A percentile compares a stretch with the other conserved stretches of the same genome.
Conservation (phyloP, 768 basidiomycete genomes). For the Chalciporus chontae region DNA sequence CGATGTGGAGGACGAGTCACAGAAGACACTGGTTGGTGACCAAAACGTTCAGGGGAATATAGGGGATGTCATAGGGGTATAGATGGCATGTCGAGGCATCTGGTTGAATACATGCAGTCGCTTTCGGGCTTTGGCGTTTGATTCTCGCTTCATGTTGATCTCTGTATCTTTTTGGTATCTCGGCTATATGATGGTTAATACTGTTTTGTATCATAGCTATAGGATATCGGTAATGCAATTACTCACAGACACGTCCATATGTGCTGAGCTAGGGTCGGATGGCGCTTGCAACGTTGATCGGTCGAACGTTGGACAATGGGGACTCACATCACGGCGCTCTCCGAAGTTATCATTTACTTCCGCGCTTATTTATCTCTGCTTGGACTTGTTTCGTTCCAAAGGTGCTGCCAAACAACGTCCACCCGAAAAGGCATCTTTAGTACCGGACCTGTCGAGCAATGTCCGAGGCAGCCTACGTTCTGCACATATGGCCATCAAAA, state of each 20-base stretch:
- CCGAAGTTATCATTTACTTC: background rate
- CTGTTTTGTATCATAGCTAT: conserved; percentile 11
- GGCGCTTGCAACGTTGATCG: background rate
- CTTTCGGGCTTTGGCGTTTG: background rate
- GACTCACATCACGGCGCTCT: no score
- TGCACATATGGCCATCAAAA: conserved; percentile 69
- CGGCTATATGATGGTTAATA: conserved; percentile 1
- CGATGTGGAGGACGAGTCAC: background rate
- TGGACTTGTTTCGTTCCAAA: conserved; percentile 18
- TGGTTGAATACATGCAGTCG: no score
- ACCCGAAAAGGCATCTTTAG: conserved; percentile 1
- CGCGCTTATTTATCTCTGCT: conserved; percentile 8
- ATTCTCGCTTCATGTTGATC: background rate
- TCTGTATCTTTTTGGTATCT: conserved; percentile 1
- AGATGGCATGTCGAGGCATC: background rate
- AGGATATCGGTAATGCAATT: conserved; percentile 3
- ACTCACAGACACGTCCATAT: background rate
- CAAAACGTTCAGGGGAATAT: background rate
- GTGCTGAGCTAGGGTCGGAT: background rate
- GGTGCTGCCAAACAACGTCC: conserved; percentile 7
- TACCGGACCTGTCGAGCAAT: conserved; percentile 8
- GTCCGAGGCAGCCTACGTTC: conserved; percentile 21
- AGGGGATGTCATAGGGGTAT: background rate
- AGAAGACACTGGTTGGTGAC: background rate
- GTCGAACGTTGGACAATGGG: conserved; percentile 1